These are phyloP conservation scores for Beauveria caledonica DNA, from an alignment of 2,329 filamentous ascomycete species.

Conservation along the genomic window DNA sequence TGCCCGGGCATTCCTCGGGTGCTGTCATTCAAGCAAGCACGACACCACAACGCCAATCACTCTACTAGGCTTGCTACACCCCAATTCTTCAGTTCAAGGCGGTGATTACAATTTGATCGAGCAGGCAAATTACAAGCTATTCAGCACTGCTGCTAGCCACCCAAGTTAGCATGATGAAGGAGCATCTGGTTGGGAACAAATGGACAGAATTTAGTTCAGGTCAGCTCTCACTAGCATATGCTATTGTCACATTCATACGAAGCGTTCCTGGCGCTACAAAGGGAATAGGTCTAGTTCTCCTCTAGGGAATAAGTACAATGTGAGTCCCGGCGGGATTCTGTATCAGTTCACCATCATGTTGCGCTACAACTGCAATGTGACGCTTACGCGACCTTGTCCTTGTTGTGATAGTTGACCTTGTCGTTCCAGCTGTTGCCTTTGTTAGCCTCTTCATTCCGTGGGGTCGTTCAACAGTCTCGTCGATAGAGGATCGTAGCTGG, in stretches of 20 bases:
- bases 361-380: conserved; percentile 13
- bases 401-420: conserved; percentile 94
- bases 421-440: conserved; percentile 75
- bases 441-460: conserved; percentile 15
- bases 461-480: not conserved
- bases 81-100: not conserved
- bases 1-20: conserved; percentile 13
- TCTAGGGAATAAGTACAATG: conserved; percentile 27
- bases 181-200: not conserved
- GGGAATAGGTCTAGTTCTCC: conserved; percentile 20
- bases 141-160: not conserved
- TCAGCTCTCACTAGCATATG: not conserved
- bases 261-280: conserved; percentile 9
- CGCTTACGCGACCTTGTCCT: conserved; percentile 57
- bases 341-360: conserved; percentile 20
- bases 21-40: not conserved
- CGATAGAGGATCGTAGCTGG: not conserved
- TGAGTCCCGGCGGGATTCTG: conserved; percentile 21
- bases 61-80: not conserved
- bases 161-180: not conserved
- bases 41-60: not conserved
- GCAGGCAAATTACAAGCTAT: too few relatives aligned
- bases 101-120: too few relatives aligned
- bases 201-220: not conserved
- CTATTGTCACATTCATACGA: not conserved